Evolutionary conservation across 2,329 filamentous ascomycete genomes (phyloP), one percentile per base, ranked within the genome.

Genomic region (Alternaria consortialis): DNA sequence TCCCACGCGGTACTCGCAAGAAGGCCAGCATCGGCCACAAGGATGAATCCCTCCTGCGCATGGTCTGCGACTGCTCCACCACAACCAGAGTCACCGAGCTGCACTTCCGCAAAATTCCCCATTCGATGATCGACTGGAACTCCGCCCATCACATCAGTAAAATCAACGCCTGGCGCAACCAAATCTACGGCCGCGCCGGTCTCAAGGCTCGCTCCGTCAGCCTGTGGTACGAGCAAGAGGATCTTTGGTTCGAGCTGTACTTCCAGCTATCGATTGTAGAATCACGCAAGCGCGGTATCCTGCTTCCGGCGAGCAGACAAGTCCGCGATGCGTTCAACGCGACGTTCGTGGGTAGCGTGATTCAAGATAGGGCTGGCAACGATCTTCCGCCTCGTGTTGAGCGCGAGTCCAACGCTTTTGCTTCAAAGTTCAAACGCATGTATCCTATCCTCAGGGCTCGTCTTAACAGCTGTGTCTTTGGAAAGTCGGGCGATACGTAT

Each of bases 131-230:
- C 20, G 63, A 71, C 63, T 73, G 70, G 70, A 39, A 62, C 55
- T 48, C 60, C 44, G 25, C 48, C 3, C 23, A 50, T 0, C 63
- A 73, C 56, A 70, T 73, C 39, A 46, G 23, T 20, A 67, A 67
- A 53, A 68, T 73, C 60, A 73, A 73, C 47, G 46, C 57, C 0
- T 73, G 70, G 70, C 63, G 67, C 50, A 67, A 67, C 48, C 70
- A 71, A 17, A 65, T 73, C 39, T 73, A 68, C 53, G 58, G 59
- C 7, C 69, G 69, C 11, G 69, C 66, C 0, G 70, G 70, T 11
- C 50, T 69, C 7, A 67, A 66, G 44, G 51, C 61, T 2, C 67
- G 68, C 20, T 37, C 50, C 0, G 61, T 70, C 7, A 53, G 36
- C 9, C 47, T 65, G 29, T 73, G 66, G 67, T 53, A 65, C 32